Percentiles rank a stretch among this genome's conserved stretches.
phyloP scores from a whole-genome alignment of 108 stramenopile species.

The Nitzschia palea region DNA sequence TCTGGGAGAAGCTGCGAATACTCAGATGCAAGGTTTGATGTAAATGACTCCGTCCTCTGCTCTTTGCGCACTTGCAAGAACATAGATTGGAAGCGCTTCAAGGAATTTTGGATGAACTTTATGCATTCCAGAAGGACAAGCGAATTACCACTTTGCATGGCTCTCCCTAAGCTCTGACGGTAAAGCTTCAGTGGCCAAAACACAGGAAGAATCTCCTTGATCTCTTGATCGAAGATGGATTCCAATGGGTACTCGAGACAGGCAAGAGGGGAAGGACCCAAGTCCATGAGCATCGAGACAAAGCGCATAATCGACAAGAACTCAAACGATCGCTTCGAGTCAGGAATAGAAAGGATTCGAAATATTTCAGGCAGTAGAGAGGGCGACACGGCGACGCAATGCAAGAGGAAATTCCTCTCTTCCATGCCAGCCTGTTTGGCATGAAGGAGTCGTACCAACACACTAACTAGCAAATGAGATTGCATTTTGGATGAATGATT shows the following conservation, averaged over 20 bases:
- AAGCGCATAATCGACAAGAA: conserved; percentile 52
- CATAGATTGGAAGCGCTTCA: conserved; percentile 20
- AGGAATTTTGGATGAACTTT: conserved; percentile 3
- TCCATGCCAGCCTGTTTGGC: conserved; percentile 15
- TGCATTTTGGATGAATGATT: conserved; percentile 19
- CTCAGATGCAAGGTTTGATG: conserved; percentile 7
- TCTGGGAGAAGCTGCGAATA: conserved; percentile 53
- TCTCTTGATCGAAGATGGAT: background rate
- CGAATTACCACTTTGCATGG: conserved; percentile 54
- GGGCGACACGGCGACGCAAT: conserved; percentile 47
- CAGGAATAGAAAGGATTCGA: conserved; percentile 45
- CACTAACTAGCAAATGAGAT: conserved; percentile 15
- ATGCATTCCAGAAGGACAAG: conserved; percentile 49
- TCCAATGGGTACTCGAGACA: conserved; percentile 8
- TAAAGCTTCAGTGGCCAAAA: conserved; percentile 53
- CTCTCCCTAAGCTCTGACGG: conserved; percentile 49
- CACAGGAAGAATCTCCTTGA: conserved; percentile 18
- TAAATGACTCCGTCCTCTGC: conserved; percentile 9
- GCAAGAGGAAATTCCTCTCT: conserved; percentile 42
- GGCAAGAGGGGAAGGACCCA: conserved; percentile 40
- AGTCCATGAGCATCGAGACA: conserved; percentile 42
- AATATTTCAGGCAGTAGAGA: conserved; percentile 54
- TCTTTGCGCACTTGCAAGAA: background rate
- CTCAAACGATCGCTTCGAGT: conserved; percentile 53
- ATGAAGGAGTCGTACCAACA: conserved; percentile 43